Evolutionary conservation across 2,329 filamentous ascomycete species (phyloP), one percentile per base, ranked within the genome.

Genomic region (Periconia macrospinosa): DNA sequence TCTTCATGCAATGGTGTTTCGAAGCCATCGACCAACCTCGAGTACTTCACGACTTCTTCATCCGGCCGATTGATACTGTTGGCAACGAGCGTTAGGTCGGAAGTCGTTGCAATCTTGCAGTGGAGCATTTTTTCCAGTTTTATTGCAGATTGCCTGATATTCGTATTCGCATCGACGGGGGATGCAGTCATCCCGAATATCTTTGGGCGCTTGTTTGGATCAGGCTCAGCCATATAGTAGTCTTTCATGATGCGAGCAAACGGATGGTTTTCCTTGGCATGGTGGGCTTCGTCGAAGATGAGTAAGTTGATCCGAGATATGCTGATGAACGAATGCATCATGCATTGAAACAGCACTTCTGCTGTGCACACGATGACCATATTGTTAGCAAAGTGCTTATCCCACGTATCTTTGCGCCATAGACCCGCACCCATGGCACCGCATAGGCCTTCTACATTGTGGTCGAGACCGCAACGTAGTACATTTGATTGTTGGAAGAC

Each of bases 151-250:
- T 84, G 79, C 15, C 80, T 78, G 27, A 96, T 82, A 59, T 96
- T 86, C 0, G 83, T 83, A 65, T 90, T 89, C 0, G 90, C 86
- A 75, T 97, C 92, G 2, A 97, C 88, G 0, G 94, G 94, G 0
- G 94, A 97, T 8, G 94, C 94, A 1, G 94, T 99, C 93, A 97
- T 97, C 23, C 93, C 93, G 60, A 99, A 89, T 18, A 99, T 86
- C 37, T 87, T 88, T 3, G 94, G 94, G 5, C 86, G 81, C 45
- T 75, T 76, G 0, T 68, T 62, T 0, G 70, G 58, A 1, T 79
- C 75, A 1, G 70, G 61, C 30, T 80, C 77, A 2, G 80, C 74
- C 1, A 85, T 59, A 66, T 97, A 97, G 62, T 90, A 92, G 54
- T 96, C 89, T 63, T 90, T 92, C 75, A 99, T 90, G 54, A 99